Percentiles rank a stretch among this genome's conserved stretches.
Evolutionary conservation across 116 monocot species (phyloP).

Genomic region (Dioscorea cayenensis): DNA sequence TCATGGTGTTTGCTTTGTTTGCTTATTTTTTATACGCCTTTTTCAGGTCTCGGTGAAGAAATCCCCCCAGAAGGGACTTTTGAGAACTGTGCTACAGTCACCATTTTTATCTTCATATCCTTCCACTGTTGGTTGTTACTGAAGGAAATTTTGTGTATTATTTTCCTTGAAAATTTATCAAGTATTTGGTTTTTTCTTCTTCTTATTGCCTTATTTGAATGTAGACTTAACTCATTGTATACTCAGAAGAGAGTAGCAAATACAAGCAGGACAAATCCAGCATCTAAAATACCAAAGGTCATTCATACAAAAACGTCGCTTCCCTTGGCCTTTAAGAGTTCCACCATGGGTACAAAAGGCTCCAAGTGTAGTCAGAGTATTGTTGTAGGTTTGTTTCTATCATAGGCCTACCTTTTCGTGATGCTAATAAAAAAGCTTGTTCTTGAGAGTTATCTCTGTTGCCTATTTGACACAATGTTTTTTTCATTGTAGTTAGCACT

Average conservation of each 20-base stretch:
- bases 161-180: too few relatives aligned
- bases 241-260: constrained; percentile 53
- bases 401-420: not conserved
- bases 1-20: not conserved
- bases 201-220: not conserved
- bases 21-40: not conserved
- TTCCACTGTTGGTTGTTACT: constrained; percentile 10
- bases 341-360: constrained; percentile 6
- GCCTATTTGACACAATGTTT: not conserved
- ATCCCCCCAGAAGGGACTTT: constrained; percentile 7
- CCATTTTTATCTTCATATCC: constrained; percentile 55
- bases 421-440: too few relatives aligned
- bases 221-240: constrained; percentile 37
- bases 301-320: constrained; percentile 15
- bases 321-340: constrained; percentile 15
- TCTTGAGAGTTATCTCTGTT: not conserved
- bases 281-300: constrained; percentile 56
- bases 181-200: not conserved
- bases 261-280: constrained; percentile 14
- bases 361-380: constrained; percentile 19
- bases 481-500: constrained; percentile 16
- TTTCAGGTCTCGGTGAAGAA: constrained; percentile 25
- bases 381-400: constrained; percentile 17
- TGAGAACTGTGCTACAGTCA: constrained; percentile 21
- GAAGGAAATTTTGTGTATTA: too few relatives aligned